phyloP scores from a whole-genome alignment of 2,329 filamentous ascomycete species.

The Metarhizium album region DNA sequence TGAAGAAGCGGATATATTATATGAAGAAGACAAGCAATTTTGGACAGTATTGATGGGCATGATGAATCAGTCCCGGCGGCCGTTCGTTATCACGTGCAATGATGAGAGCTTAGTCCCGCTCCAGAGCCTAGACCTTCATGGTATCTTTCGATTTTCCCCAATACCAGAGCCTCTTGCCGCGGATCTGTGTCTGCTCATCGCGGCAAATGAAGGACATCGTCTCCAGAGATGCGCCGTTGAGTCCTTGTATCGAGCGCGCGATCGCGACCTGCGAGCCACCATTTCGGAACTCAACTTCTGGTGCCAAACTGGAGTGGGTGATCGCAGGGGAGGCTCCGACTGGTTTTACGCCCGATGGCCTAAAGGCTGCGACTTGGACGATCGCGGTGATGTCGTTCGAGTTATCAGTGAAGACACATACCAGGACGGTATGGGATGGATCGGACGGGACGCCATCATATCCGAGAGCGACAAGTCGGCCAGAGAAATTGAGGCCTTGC shows the following conservation, averaged over 20 bases:
- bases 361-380: conserved; percentile 56
- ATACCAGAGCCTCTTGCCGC: conserved; percentile 58
- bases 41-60: conserved; percentile 74
- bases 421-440: conserved; percentile 63
- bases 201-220: conserved; percentile 81
- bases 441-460: conserved; percentile 49
- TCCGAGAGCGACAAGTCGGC: conserved; percentile 24
- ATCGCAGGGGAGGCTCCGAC: conserved; percentile 74
- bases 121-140: conserved; percentile 66
- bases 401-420: conserved; percentile 79
- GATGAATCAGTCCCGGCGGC: conserved; percentile 75
- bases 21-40: conserved; percentile 92
- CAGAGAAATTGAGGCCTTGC: conserved; percentile 51
- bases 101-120: conserved; percentile 75
- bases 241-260: conserved; percentile 58
- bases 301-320: conserved; percentile 93
- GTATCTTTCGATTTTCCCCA: conserved; percentile 64
- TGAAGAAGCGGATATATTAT: conserved; percentile 88
- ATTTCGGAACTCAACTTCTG: conserved; percentile 85
- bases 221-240: conserved; percentile 56
- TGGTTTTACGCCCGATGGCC: conserved; percentile 82
- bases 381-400: conserved; percentile 56
- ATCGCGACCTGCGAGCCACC: conserved; percentile 65
- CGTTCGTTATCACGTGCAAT: conserved; percentile 92
- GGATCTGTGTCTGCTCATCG: conserved; percentile 72